Evolutionary conservation across 345 rosid genomes (phyloP).

Genomic region (Abelmoschus esculentus): DNA sequence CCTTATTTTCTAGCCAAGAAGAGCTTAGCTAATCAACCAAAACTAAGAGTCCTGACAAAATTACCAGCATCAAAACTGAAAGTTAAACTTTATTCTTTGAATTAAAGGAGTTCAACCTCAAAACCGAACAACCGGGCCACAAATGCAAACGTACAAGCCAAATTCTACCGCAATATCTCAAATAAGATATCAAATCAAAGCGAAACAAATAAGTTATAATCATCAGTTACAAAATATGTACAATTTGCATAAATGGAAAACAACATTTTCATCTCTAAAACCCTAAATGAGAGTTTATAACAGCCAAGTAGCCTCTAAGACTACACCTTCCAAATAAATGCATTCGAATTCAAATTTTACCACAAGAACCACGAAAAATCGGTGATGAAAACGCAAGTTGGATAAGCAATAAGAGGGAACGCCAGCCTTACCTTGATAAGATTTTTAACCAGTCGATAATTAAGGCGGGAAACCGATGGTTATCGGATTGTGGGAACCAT

Average conservation of each 20-base stretch:
- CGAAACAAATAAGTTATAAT: background rate
- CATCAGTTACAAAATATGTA: background rate
- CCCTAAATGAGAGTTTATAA: background rate
- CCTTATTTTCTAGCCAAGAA: background rate
- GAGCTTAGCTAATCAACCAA: background rate
- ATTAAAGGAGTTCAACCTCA: background rate
- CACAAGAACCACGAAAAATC: background rate
- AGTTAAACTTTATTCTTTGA: background rate
- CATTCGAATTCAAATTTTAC: background rate
- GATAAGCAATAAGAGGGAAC: background rate
- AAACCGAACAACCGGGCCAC: background rate
- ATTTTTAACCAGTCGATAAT: background rate
- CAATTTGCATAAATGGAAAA: background rate
- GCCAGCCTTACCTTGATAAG: background rate
- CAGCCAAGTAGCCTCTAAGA: background rate
- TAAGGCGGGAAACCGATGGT: background rate
- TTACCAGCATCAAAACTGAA: background rate
- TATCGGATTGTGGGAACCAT: background rate
- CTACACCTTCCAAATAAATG: background rate
- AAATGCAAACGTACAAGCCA: background rate
- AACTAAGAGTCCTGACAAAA: too few relatives aligned
- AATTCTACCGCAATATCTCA: background rate
- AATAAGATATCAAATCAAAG: background rate
- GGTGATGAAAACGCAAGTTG: background rate
- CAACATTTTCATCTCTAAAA: background rate